Evolutionary conservation across 2,329 filamentous ascomycete species (phyloP), one percentile per base, ranked within the genome.

Genomic region (Aureobasidium musti): DNA sequence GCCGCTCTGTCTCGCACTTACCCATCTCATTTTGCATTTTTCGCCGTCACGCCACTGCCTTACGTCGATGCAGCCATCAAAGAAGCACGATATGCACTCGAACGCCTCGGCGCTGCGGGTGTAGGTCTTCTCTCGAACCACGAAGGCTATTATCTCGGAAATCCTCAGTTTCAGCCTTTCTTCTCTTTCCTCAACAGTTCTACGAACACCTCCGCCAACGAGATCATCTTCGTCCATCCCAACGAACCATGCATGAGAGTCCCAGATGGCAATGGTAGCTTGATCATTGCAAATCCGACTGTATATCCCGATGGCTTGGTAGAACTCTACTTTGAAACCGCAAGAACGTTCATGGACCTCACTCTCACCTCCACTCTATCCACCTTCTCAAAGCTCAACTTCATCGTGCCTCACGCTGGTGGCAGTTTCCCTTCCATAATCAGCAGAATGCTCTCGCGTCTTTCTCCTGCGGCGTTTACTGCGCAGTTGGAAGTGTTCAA

Each of bases 311-410:
- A 80, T 11, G 80, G 81, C 0, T 79, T 80, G 70, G 78, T 82
- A 41, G 82, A 83, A 67, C 85, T 84, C 72, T 77, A 85, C 69
- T 85, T 85, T 72, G 83, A 85, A 65, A 82, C 82, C 0, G 80
- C 82, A 1, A 74, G 83, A 0, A 77, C 79, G 0, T 77, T 83
- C 1, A 77, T 79, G 41, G 82, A 83, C 67, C 74, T 85, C 11
- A 81, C 85, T 68, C 72, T 81, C 17, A 78, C 76, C 5, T 82
- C 81, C 5, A 83, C 81, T 0, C 74, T 84, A 1, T 73, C 77
- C 23, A 74, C 77, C 0, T 81, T 78, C 73, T 80, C 82, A 0
- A 72, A 82, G 53, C 74, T 85, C 65, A 79, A 72, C 1, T 80
- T 81, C 72, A 78, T 85, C 26, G 73, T 85, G 19, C 79, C 82